A percentile compares a stretch with the other conserved stretches of the same genome.
Evolutionary conservation across 108 stramenopile genomes (phyloP).

Genomic region (Skeletonema costatum): DNA sequence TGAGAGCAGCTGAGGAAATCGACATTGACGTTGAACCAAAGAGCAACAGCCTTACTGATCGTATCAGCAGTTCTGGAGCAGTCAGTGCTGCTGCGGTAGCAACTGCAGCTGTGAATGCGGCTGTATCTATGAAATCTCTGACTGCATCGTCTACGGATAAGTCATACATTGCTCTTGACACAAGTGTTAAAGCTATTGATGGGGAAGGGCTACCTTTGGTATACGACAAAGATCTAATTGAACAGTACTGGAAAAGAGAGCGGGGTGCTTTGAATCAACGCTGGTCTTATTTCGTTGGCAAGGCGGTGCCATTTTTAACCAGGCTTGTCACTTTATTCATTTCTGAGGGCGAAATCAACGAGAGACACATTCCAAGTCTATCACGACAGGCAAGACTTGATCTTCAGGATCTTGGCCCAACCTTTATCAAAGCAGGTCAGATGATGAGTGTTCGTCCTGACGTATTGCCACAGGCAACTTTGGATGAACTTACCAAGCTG

Average conservation of each 20-base stretch:
- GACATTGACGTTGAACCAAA: background rate
- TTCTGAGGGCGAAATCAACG: conserved; percentile 82
- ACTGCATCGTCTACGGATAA: conserved; percentile 76
- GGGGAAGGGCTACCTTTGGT: conserved; percentile 90
- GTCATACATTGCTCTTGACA: conserved; percentile 75
- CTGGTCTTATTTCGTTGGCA: conserved; percentile 91
- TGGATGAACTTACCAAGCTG: conserved; percentile 87
- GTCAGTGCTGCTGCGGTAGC: conserved; percentile 87
- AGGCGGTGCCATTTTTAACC: conserved; percentile 89
- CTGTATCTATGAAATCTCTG: conserved; percentile 85
- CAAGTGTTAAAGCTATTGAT: conserved; percentile 58
- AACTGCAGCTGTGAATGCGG: conserved; percentile 90
- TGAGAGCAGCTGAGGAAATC: background rate
- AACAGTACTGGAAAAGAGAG: conserved; percentile 90
- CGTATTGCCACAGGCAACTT: conserved; percentile 87
- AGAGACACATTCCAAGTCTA: conserved; percentile 79
- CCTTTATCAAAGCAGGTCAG: conserved; percentile 76
- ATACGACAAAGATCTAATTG: conserved; percentile 91
- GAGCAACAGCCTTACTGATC: conserved; percentile 43
- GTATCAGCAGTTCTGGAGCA: conserved; percentile 70
- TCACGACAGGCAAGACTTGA: conserved; percentile 85
- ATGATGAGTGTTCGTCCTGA: conserved; percentile 94
- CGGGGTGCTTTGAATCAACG: conserved; percentile 84
- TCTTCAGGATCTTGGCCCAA: conserved; percentile 93
- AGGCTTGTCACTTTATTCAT: conserved; percentile 78